Conservation (phyloP, 2,329 filamentous ascomycete genomes). For the Diaporthe amygdali region DNA sequence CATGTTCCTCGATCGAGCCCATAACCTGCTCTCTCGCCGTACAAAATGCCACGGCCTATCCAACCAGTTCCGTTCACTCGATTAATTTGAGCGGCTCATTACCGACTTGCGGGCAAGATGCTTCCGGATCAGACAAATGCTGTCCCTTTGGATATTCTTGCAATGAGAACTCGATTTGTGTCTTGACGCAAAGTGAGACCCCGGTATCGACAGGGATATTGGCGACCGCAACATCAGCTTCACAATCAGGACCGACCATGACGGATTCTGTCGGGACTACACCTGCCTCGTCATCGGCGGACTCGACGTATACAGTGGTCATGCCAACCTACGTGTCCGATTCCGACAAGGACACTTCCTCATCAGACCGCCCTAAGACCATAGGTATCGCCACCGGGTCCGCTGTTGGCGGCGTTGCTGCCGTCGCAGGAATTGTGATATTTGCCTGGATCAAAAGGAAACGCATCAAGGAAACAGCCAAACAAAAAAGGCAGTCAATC, state of each 20-base stretch:
- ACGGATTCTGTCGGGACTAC: neutral
- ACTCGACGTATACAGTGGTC: neutral
- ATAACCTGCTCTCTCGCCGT: slow-evolving; percentile 20
- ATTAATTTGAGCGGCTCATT: slow-evolving; percentile 18
- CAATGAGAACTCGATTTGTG: slow-evolving; percentile 9
- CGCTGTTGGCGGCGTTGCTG: slow-evolving; percentile 17
- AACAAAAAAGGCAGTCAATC: neutral
- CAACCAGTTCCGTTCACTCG: slow-evolving; percentile 17
- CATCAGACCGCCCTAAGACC: neutral
- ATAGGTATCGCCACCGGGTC: slow-evolving; percentile 24
- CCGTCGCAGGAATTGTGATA: slow-evolving; percentile 12
- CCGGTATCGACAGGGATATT: slow-evolving; percentile 7
- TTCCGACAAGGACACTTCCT: neutral
- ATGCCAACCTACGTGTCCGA: neutral
- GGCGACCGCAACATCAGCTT: slow-evolving; percentile 8
- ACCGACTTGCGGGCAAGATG: slow-evolving; percentile 15
- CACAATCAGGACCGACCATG: neutral
- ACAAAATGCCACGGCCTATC: slow-evolving; percentile 22
- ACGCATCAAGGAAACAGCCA: neutral
- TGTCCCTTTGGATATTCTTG: slow-evolving; percentile 26
- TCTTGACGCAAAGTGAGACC: neutral
- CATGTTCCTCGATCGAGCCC: slow-evolving; percentile 19
- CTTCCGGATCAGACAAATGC: slow-evolving; percentile 4
- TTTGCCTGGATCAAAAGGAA: slow-evolving; percentile 18
- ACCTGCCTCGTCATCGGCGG: neutral